Evolutionary conservation across 1,139 yeast species (phyloP).

Genomic region (Candida sp.): DNA sequence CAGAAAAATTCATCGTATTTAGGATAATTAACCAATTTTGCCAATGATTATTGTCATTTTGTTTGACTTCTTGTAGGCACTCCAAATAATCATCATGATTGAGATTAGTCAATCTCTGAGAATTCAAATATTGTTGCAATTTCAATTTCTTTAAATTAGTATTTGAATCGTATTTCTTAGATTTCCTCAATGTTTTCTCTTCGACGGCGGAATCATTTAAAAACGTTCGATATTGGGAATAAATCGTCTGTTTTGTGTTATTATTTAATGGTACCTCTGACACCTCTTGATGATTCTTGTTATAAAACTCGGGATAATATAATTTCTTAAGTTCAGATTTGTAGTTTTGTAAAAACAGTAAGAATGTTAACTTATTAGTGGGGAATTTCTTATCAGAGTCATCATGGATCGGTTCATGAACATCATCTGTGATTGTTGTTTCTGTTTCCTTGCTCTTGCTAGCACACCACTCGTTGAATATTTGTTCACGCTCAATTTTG

Average conservation of each 20-base stretch:
- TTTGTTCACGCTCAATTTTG: conserved; percentile 16
- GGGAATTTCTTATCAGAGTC: conserved; percentile 16
- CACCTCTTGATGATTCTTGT: conserved; percentile 13
- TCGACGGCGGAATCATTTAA: conserved; percentile 21
- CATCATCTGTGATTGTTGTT: background rate
- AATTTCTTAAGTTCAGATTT: conserved; percentile 26
- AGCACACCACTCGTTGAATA: conserved; percentile 33
- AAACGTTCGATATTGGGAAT: conserved; percentile 20
- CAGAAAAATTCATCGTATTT: conserved; percentile 18
- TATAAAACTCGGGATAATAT: conserved; percentile 26
- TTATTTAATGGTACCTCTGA: conserved; percentile 11
- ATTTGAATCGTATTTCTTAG: conserved; percentile 9
- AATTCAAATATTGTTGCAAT: conserved; percentile 14
- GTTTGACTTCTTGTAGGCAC: background rate
- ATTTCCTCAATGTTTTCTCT: conserved; percentile 22
- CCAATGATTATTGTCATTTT: background rate
- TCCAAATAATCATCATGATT: conserved; percentile 5
- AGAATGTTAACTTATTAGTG: conserved; percentile 19
- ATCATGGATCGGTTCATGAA: background rate
- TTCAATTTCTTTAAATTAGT: conserved; percentile 28
- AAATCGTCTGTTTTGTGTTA: conserved; percentile 18
- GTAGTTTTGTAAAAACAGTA: conserved; percentile 24
- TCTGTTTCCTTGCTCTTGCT: background rate
- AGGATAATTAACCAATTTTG: conserved; percentile 30
- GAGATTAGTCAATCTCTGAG: background rate